Evolutionary conservation across 1,139 yeast species (phyloP), one percentile per base, ranked within the genome.

Genomic region (Nakaseomyces bracarensis): DNA sequence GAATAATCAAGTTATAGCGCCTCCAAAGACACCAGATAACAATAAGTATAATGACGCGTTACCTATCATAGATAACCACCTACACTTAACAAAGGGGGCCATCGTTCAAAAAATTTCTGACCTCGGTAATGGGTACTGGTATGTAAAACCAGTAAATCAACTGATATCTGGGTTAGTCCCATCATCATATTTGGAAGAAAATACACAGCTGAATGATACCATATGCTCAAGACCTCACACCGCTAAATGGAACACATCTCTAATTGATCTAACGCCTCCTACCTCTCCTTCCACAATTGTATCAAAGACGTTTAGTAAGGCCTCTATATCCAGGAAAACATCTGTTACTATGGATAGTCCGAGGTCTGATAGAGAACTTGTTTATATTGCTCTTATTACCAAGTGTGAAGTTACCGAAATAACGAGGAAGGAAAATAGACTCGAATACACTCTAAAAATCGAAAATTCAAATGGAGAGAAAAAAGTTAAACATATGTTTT

Each of bases 101-200:
- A 31, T 53, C 9, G 57, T 54, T 9, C 59, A 51, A 42, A 34
- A 52, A 11, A 38, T 55, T 5, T 44, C 50, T 2, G 39, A 35
- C 7, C 46, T 48, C 20, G 43, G 42, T 13, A 43, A 49, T 26
- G 42, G 40, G 27, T 29, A 48, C 22, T 46, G 51, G 19, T 36
- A 44, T 14, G 57, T 55, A 15, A 52, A 46, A 36, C 39, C 46
- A n/a, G 47, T 54, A 1, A 50, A 49, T 35, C 45, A 49, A 25
- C 23, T 55, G 13, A 56, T 55, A 4, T 45, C 49, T 23, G 58
- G 58, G 3, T 35, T 53, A 28, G 47, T 55, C 2, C 58, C 58
- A 14, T 23, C 40, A 8, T 25, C 45, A n/a, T 46, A 47, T 30
- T 36, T 55, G 14, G 43, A 45, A 21, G 51, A 55, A 36, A 45